Evolutionary conservation across 2,329 filamentous ascomycete genomes (phyloP).

Genomic region (Ciborinia camelliae): DNA sequence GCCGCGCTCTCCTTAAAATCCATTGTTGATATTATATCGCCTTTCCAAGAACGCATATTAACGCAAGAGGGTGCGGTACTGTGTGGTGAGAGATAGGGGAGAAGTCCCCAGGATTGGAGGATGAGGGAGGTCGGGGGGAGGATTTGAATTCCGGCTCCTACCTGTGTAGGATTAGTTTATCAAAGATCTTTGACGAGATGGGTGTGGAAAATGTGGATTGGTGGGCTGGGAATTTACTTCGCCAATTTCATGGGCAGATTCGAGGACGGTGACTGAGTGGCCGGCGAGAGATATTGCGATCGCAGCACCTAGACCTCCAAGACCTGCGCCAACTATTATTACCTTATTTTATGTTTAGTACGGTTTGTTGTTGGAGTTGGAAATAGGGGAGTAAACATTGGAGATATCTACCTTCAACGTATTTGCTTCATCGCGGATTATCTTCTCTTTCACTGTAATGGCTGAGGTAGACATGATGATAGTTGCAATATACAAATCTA

Average conservation of each 20-base stretch:
- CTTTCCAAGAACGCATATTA: conserved; percentile 47
- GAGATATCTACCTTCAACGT: conserved; percentile 26
- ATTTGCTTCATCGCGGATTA: conserved; percentile 9
- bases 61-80: conserved; percentile 44
- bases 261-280: conserved; percentile 43
- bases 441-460: conserved; percentile 4
- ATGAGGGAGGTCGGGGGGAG: conserved; percentile 31
- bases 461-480: not conserved
- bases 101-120: conserved; percentile 32
- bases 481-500: not conserved
- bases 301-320: conserved; percentile 49
- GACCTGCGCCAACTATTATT: conserved; percentile 53
- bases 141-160: conserved; percentile 37
- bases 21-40: conserved; percentile 31
- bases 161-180: conserved; percentile 40
- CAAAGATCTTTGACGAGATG: not conserved
- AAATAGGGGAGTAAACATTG: not conserved
- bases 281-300: conserved; percentile 33
- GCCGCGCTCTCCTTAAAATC: conserved; percentile 26
- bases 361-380: not conserved
- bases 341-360: conserved; percentile 30
- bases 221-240: conserved; percentile 39
- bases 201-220: not conserved
- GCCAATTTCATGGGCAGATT: conserved; percentile 41
- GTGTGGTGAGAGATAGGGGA: conserved; percentile 20